These are phyloP conservation scores for Lecanicillium sp. DNA, from an alignment of 2,329 filamentous ascomycete genomes.

Conservation along the genomic window DNA sequence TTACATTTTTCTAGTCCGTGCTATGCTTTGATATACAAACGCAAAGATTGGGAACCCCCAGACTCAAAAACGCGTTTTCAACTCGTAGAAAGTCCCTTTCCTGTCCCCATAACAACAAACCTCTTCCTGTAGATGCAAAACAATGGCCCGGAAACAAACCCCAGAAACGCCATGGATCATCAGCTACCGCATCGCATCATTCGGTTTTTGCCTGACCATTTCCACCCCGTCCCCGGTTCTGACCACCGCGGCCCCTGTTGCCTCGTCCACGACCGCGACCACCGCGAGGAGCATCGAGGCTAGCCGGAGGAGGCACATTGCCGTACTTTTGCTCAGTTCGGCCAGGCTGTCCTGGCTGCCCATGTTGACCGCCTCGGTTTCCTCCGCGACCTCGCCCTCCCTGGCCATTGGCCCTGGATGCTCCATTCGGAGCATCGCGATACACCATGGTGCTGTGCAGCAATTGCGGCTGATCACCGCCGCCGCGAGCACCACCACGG, in stretches of 20 bases:
- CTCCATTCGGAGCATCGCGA: constrained; percentile 29
- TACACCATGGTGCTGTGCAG: constrained; percentile 48
- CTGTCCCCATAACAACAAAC: no score
- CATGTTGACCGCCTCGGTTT: constrained; percentile 17
- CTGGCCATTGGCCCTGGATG: constrained; percentile 14
- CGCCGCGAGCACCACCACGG: constrained; percentile 21
- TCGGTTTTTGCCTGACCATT: constrained; percentile 4
- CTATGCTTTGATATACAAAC: neutral
- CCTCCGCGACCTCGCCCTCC: constrained; percentile 11
- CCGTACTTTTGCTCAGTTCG: constrained; percentile 33
- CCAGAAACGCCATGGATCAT: no score
- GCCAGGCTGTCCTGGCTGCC: constrained; percentile 18
- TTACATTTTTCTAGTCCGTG: neutral
- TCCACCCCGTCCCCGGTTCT: constrained; percentile 26
- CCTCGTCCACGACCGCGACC: constrained; percentile 33
- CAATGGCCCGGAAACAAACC: no score
- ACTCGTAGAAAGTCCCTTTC: no score
- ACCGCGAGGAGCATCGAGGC: constrained; percentile 38
- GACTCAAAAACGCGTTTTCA: neutral
- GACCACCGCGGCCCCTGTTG: constrained; percentile 28
- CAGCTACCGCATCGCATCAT: no score
- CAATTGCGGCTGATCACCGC: constrained; percentile 33
- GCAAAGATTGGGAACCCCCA: neutral
- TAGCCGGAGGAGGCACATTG: constrained; percentile 53
- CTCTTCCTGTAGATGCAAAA: no score